Evolutionary conservation across 768 basidiomycete genomes (phyloP).

Genomic region (Tephrocybe sp.): DNA sequence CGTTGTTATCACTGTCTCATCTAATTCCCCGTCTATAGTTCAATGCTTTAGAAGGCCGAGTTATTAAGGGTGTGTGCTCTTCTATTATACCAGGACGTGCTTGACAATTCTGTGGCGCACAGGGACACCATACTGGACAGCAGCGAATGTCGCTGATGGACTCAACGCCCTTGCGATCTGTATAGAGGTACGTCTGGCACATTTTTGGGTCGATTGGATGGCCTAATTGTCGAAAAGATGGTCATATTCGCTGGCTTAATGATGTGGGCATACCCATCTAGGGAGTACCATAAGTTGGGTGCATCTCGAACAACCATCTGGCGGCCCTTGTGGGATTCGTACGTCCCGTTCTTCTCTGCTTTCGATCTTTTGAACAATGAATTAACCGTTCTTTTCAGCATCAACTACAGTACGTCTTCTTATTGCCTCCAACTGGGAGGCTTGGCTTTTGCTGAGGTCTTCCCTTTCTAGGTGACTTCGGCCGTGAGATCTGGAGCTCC

Average conservation of each 20-base stretch:
- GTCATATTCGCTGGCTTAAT: conserved; percentile 75
- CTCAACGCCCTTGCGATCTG: conserved; percentile 80
- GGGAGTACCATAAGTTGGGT: conserved; percentile 60
- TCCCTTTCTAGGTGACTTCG: conserved; percentile 55
- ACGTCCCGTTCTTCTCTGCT: conserved; percentile 26
- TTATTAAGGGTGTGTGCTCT: conserved; percentile 56
- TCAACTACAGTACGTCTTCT: conserved; percentile 30
- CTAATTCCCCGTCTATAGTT: conserved; percentile 42
- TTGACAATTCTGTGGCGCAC: conserved; percentile 7
- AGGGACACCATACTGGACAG: conserved; percentile 83
- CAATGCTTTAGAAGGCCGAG: conserved; percentile 58
- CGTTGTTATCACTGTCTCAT: too few relatives aligned
- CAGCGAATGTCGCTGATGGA: conserved; percentile 82
- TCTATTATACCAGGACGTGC: not conserved
- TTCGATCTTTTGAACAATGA: conserved; percentile 12
- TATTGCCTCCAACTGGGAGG: not conserved
- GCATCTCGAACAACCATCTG: conserved; percentile 54
- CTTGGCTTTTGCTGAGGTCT: not conserved
- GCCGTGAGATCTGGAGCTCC: conserved; percentile 61
- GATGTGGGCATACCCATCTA: conserved; percentile 80
- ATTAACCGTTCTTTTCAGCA: conserved; percentile 20
- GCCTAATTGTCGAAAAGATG: conserved; percentile 52
- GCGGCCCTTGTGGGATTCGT: conserved; percentile 74
- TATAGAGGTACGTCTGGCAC: conserved; percentile 59
- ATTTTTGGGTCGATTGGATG: not conserved